Evolutionary conservation across 106 monocot genomes (phyloP), one percentile per base, ranked within the genome.

Genomic region (Dactylorhiza incarnata): DNA sequence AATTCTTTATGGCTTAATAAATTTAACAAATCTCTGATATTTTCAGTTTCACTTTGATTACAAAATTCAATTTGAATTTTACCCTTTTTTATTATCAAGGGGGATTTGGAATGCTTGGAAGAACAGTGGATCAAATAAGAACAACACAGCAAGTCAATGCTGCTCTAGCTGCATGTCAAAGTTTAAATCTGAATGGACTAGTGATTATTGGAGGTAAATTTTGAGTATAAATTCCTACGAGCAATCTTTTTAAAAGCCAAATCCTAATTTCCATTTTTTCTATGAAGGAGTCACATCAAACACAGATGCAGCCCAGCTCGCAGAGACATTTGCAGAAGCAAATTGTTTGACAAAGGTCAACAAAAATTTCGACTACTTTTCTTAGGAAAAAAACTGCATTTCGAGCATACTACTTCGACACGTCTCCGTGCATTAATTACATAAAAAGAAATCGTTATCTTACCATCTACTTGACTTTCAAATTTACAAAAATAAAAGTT

Each of bases 101-200:
- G 80, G 95, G 95, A 45, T 95, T 81, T 85, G 95, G 93, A 81
- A 76, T 95, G 88, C 84, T 95, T 75, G 95, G 95, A 45, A 87
- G 95, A 48, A 88, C 90, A 22, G 78, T 83, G 29, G 95, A 95
- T 90, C 95, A 88, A 54, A 86, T 95, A 45, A 77, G 88, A 82
- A 95, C 95, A 56, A 87, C 74, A 19, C 87, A 95, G 73, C 95
- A 95, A 85, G 84, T 95, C 17, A 86, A 86, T 78, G 88, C 90
- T 80, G 86, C 92, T 47, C 79, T 88, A 74, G 49, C 80, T 71
- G 53, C 95, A 72, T 95, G 95, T 52, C 69, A 79, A 74, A 87
- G 83, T 66, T 76, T 95, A 71, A 88, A 87, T 48, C 80, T 95
- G 77, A 88, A 95, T 84, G 92, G 88, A n/a, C 85, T 95, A 78